Base-by-base conservation (phyloP, 441 rosid species). In the Populus hybrid region DNA sequence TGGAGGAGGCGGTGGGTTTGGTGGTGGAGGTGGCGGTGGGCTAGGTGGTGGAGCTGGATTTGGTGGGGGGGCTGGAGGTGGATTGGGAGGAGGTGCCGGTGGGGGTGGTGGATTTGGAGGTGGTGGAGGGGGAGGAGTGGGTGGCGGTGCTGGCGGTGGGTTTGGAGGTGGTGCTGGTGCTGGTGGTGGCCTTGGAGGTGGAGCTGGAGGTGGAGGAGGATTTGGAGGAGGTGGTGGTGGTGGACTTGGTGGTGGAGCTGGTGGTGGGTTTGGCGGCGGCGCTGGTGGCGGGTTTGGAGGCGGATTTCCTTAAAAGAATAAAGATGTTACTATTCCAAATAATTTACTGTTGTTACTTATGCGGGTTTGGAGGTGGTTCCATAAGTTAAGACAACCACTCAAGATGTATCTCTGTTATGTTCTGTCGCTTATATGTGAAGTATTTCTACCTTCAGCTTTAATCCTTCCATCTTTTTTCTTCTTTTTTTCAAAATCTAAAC, bases 141-240 rank as follows among this genome's bases (percentile, higher is more conserved):
- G 78, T 42, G 78, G 34, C 2, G 78, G 72, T 4, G 42, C 57
- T 23, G 78, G 81, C 14, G 73, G 59, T 9, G 76, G 81, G n/a
- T 70, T 24, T 23, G 80, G 76, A 2, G 21, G 61, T 1, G 76
- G 81, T 1, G 72, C 73, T 4, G 76, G 72, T 12, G 80, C 26
- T 1, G 76, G 72, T 65, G 76, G 67, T 10, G 76, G 73, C 2
- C 24, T 18, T 1, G 81, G 81, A 1, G 30, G 20, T 46, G 76
- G 76, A n/a, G 65, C 5, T 40, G 80, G 80, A 5, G 76, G 34
- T 10, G 76, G 80, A 2, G 70, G 26, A 3, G 81, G 81, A 28
- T 21, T 54, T 0, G 80, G 80, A 2, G 70, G 74, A 4, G 75
- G 75, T 2, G 66, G 20, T 10, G 79, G 79, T 9, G 76, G 65